These are phyloP conservation scores for Chlamydomonas reinhardtii DNA, from an alignment of 163 green algal species.

Conservation along the genomic window DNA sequence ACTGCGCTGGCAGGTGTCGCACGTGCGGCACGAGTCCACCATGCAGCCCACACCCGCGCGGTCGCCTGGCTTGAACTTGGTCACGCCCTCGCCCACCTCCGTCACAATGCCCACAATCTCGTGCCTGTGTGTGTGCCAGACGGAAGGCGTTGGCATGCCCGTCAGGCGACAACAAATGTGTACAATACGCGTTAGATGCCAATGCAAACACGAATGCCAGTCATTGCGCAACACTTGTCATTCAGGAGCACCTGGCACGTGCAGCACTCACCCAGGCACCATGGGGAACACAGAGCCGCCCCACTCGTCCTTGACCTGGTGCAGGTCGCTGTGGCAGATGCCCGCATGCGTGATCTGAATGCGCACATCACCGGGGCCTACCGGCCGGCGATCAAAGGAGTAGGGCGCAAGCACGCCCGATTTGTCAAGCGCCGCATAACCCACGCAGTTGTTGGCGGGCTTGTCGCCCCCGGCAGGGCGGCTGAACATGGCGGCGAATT, in stretches of 20 bases:
- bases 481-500: constrained; percentile 37
- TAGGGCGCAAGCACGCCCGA: constrained; percentile 11
- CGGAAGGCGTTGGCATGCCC: background rate
- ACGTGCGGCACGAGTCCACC: constrained; percentile 73
- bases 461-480: background rate
- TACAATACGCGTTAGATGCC: background rate
- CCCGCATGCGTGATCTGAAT: constrained; percentile 59
- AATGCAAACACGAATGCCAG: no score
- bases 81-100: constrained; percentile 82
- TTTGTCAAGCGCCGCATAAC: constrained; percentile 26
- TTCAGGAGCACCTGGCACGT: no score
- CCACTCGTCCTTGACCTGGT: constrained; percentile 86
- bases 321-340: constrained; percentile 89
- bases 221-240: no score
- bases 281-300: constrained; percentile 68
- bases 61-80: constrained; percentile 84
- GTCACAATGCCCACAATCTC: constrained; percentile 88
- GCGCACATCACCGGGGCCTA: constrained; percentile 38
- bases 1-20: constrained; percentile 12
- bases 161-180: background rate
- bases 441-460: constrained; percentile 29
- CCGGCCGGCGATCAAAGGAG: constrained; percentile 35
- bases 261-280: constrained; percentile 62
- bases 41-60: constrained; percentile 88
- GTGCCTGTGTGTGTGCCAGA: constrained; percentile 67